phyloP scores from a whole-genome alignment of 371 early-diverging fungal genomes.

The Mortierella sp. region DNA sequence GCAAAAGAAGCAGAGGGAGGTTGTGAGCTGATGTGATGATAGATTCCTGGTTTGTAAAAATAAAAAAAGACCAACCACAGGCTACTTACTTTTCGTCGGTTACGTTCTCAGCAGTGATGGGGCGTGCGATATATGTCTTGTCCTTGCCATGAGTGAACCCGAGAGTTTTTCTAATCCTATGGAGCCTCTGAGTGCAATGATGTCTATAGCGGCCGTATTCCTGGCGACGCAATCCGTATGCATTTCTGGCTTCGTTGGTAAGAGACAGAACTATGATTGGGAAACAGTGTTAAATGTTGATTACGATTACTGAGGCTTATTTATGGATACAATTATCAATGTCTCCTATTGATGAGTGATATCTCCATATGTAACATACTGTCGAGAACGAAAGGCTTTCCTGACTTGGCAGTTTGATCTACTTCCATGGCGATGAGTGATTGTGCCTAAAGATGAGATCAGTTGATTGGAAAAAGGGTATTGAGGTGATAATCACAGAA shows the following conservation, averaged over 20 bases:
- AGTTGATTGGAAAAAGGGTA: not conserved
- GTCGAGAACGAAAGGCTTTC: constrained; percentile 32
- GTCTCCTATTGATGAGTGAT: no score
- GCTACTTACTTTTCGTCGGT: constrained; percentile 61
- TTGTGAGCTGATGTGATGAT: not conserved
- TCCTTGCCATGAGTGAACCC: constrained; percentile 70
- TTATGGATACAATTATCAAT: not conserved
- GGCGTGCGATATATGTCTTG: constrained; percentile 61
- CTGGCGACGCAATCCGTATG: constrained; percentile 85
- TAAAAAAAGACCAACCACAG: not conserved
- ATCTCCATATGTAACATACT: constrained; percentile 17
- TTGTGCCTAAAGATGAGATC: not conserved
- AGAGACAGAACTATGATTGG: constrained; percentile 61
- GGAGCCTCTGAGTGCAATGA: constrained; percentile 78
- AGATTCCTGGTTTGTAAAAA: not conserved
- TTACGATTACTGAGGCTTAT: not conserved
- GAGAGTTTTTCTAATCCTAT: constrained; percentile 71
- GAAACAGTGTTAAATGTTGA: not conserved
- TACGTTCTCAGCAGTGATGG: constrained; percentile 63
- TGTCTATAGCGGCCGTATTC: constrained; percentile 85
- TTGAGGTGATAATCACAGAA: not conserved
- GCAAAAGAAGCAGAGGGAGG: not conserved
- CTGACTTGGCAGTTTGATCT: constrained; percentile 28
- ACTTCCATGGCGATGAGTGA: constrained; percentile 23
- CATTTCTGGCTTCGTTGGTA: constrained; percentile 79